Percentiles rank a stretch among this genome's conserved stretches.
These are phyloP conservation scores for Aspergillus quadricinctus DNA, from an alignment of 2,329 filamentous ascomycete species.

Conservation along the genomic window DNA sequence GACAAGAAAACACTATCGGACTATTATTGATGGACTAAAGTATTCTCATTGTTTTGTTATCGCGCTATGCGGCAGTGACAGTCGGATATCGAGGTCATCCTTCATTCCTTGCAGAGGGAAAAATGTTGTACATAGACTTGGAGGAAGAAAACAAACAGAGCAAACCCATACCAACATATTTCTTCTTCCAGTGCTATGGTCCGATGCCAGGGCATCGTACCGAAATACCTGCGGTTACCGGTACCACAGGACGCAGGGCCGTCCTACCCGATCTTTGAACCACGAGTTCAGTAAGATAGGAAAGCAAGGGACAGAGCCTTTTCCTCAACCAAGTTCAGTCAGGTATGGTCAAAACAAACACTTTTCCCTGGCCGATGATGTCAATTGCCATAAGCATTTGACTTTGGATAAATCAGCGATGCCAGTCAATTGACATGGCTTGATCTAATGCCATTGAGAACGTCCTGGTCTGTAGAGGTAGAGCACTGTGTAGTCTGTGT, in stretches of 20 bases:
- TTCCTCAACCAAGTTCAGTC: conserved; percentile 11
- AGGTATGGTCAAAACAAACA: conserved; percentile 17
- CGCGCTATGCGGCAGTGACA: not conserved
- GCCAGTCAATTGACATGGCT: not conserved
- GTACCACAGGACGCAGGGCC: conserved; percentile 10
- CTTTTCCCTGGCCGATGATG: not conserved
- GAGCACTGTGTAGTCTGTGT: not conserved
- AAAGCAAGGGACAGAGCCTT: conserved; percentile 15
- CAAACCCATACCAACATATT: conserved; percentile 9
- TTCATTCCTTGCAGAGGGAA: conserved; percentile 10
- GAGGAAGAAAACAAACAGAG: conserved; percentile 7
- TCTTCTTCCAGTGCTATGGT: conserved; percentile 10
- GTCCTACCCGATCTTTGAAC: conserved; percentile 15
- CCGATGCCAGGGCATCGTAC: conserved; percentile 1
- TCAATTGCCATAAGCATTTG: not conserved
- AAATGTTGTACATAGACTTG: not conserved
- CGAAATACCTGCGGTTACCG: not conserved
- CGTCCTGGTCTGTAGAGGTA: not conserved
- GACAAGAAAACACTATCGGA: conserved; percentile 4
- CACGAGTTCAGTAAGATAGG: conserved; percentile 17
- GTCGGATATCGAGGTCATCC: not conserved
- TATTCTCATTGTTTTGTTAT: not conserved
- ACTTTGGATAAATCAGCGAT: not conserved
- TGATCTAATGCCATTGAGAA: not conserved
- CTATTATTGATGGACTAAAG: not conserved